Conservation (phyloP, 148 eudicot genomes). For the Rhododendron ferrugineum region DNA sequence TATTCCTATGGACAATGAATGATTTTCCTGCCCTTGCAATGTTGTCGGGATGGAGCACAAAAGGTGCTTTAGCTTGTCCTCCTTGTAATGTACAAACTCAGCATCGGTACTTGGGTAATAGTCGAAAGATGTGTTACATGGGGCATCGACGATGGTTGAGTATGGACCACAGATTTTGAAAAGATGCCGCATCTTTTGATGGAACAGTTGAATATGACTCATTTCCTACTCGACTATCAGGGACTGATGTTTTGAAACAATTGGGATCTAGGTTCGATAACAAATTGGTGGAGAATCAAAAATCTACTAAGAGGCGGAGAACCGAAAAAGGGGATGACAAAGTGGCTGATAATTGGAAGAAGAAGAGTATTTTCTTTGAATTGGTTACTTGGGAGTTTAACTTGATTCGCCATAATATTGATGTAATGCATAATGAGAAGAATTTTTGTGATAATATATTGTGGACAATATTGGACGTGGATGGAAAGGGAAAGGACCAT, state of each 20-base stretch:
- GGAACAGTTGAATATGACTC: not conserved
- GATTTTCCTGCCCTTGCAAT: not conserved
- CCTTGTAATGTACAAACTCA: not conserved
- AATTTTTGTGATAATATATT: slow-evolving; percentile 11
- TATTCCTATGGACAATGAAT: not conserved
- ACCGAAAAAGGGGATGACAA: not conserved
- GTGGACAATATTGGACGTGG: slow-evolving; percentile 12
- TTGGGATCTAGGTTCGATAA: not conserved
- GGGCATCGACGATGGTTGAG: slow-evolving; percentile 11
- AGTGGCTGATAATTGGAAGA: slow-evolving; percentile 3
- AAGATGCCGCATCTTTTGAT: not conserved
- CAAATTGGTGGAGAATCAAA: not conserved
- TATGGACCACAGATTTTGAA: not conserved
- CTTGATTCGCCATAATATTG: slow-evolving; percentile 2
- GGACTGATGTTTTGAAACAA: not conserved
- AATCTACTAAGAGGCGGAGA: not conserved
- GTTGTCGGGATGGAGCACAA: slow-evolving; percentile 19
- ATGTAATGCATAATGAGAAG: slow-evolving; percentile 20
- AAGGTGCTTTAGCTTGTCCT: slow-evolving; percentile 18
- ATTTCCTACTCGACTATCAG: not conserved
- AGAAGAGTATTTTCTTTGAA: slow-evolving; percentile 13
- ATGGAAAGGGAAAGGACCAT: slow-evolving; percentile 10
- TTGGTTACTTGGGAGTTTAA: slow-evolving; percentile 10
- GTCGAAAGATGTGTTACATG: slow-evolving; percentile 11
- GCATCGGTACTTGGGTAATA: not conserved